Evolutionary conservation across 805 yeast genomes (phyloP), one percentile per base, ranked within the genome.

Genomic region (Nematodospora valgi): DNA sequence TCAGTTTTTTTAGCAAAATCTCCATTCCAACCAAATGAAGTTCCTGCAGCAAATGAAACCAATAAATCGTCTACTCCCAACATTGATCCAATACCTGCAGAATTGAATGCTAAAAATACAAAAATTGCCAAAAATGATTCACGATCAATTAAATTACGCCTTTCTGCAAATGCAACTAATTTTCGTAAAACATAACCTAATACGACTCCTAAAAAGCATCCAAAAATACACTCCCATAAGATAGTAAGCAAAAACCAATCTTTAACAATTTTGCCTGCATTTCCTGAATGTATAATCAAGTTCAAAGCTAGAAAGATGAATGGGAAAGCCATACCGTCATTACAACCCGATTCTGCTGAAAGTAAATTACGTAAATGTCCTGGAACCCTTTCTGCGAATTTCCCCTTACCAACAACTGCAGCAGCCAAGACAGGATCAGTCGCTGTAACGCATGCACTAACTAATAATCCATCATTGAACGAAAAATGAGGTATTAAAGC

Each of bases 271-370:
- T 75, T 78, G 3, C 78, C 73, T 2, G 80, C 76, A 35, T 84
- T 59, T 3, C 84, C 84, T 20, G 72, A 70, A 52, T 82, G 78
- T n/a, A 77, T 55, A 34, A 88, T 74, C 30, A 87, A 54, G 52
- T 82, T 74, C 42, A 86, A 62, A 2, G 93, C 78, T 27, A 89
- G 58, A 61, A 71, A 70, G 17, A 86, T 84, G 53, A 88, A 88
- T 0, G 97, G 97, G 52, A 86, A 88, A 0, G 96, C 96, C 93
- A 88, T 82, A 28, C 97, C 97, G 53, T 88, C 97, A 58, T 88
- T 88, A 55, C 95, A 84, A 3, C 89, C 94, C 0, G 91, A 82
- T 49, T 86, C 95, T 0, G 95, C 95, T 20, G 89, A 76, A 17
- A 89, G 64, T 30, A 88, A 60, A 51, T 87, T 84, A 47, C 95